Evolutionary conservation across 2,329 filamentous ascomycete species (phyloP).

Genomic region (Fulvia fulva): DNA sequence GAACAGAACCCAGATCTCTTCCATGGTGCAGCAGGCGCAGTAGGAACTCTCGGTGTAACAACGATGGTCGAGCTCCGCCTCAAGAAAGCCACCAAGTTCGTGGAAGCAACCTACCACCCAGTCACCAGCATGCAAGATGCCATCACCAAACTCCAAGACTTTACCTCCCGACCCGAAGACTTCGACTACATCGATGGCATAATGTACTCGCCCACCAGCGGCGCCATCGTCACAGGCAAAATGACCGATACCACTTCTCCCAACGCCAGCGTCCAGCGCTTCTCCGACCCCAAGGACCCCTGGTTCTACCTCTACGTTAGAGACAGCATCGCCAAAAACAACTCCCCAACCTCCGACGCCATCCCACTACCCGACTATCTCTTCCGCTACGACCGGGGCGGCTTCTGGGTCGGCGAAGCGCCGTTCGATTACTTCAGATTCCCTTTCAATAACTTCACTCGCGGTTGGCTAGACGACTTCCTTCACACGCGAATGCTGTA

Average conservation of each 20-base stretch:
- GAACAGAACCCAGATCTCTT: slow-evolving; percentile 58
- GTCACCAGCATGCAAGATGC: slow-evolving; percentile 42
- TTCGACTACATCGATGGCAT: slow-evolving; percentile 52
- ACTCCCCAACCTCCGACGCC: slow-evolving; percentile 48
- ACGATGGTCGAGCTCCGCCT: slow-evolving; percentile 53
- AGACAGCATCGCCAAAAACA: slow-evolving; percentile 36
- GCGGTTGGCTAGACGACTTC: slow-evolving; percentile 58
- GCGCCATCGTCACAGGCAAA: slow-evolving; percentile 44
- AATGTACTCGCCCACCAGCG: slow-evolving; percentile 42
- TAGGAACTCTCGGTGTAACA: slow-evolving; percentile 63
- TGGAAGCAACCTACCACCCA: slow-evolving; percentile 48
- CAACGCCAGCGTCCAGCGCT: slow-evolving; percentile 28
- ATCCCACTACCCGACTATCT: slow-evolving; percentile 64
- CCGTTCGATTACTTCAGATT: slow-evolving; percentile 61
- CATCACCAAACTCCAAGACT: slow-evolving; percentile 38
- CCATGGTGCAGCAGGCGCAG: slow-evolving; percentile 60
- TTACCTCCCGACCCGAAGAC: slow-evolving; percentile 36
- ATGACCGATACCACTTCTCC: slow-evolving; percentile 33
- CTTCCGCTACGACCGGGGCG: slow-evolving; percentile 67
- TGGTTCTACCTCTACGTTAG: slow-evolving; percentile 50
- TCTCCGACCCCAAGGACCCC: slow-evolving; percentile 44
- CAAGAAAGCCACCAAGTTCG: slow-evolving; percentile 44
- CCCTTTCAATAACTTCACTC: slow-evolving; percentile 62
- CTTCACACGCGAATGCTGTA: slow-evolving; percentile 64
- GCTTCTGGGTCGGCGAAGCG: slow-evolving; percentile 63